Evolutionary conservation across 1,139 yeast genomes (phyloP).

Genomic region (Candida freyschussii): DNA sequence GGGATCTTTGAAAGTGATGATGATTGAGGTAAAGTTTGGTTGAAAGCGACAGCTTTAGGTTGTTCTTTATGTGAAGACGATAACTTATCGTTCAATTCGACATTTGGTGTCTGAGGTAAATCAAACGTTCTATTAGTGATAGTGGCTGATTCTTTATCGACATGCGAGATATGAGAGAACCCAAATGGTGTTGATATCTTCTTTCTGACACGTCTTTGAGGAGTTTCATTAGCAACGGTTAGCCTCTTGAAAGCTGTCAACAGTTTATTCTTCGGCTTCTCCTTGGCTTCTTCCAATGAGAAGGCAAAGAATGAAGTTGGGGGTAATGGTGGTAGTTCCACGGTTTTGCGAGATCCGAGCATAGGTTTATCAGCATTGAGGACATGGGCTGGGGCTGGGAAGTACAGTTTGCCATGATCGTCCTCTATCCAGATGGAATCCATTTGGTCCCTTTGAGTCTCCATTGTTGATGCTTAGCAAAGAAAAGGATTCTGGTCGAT

Average conservation of each 20-base stretch:
- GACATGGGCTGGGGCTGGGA: conserved; percentile 26
- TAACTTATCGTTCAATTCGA: background rate
- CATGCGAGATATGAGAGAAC: conserved; percentile 24
- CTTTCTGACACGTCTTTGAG: conserved; percentile 4
- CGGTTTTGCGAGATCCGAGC: conserved; percentile 27
- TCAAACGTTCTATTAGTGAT: conserved; percentile 15
- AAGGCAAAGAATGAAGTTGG: conserved; percentile 26
- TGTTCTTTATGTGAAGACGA: conserved; percentile 1
- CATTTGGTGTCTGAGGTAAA: conserved; percentile 4
- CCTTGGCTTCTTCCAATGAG: conserved; percentile 2
- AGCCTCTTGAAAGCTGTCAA: conserved; percentile 26
- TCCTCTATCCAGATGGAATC: conserved; percentile 37
- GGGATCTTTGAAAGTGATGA: conserved; percentile 7
- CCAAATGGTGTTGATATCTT: conserved; percentile 26
- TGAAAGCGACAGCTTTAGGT: conserved; percentile 15
- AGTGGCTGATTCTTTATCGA: conserved; percentile 14
- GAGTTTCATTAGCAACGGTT: conserved; percentile 6
- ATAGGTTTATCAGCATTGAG: conserved; percentile 30
- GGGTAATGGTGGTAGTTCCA: conserved; percentile 31
- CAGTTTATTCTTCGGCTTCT: conserved; percentile 13
- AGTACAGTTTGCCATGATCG: conserved; percentile 27
- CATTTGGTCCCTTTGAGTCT: conserved; percentile 24
- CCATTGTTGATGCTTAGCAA: background rate
- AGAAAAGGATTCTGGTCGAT: no score
- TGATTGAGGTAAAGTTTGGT: conserved; percentile 15